Percentiles rank a stretch among this genome's conserved stretches.
These are phyloP conservation scores for Sugiyamaella qingdaonensis DNA, from an alignment of 805 yeast species.

Conservation along the genomic window DNA sequence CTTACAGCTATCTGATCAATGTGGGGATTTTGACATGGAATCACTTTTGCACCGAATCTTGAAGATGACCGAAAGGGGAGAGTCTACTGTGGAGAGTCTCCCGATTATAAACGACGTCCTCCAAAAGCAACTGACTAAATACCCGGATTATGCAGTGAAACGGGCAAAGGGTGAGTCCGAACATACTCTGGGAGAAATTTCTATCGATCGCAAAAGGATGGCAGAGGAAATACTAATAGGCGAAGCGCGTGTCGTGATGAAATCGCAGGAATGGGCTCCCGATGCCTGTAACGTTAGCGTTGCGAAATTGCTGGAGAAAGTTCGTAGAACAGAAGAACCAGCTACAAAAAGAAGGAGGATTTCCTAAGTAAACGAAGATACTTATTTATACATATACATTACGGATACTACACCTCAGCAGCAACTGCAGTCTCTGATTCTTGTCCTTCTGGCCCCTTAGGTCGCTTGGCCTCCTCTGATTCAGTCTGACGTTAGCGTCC, in stretches of 20 bases:
- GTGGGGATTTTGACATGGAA: conserved; percentile 14
- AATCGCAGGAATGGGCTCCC: conserved; percentile 24
- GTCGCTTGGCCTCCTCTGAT: conserved; percentile 1
- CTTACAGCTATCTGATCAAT: conserved; percentile 7
- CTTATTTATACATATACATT: neutral
- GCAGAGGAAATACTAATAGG: conserved; percentile 24
- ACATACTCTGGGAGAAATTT: conserved; percentile 6
- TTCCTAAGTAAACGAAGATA: neutral
- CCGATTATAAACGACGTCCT: conserved; percentile 15
- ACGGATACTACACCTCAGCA: neutral
- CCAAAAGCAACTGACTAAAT: conserved; percentile 19
- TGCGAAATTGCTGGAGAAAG: neutral
- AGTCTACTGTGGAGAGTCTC: conserved; percentile 14
- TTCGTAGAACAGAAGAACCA: neutral
- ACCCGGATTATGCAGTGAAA: conserved; percentile 14
- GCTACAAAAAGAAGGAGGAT: neutral
- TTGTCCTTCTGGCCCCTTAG: neutral
- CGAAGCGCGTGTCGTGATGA: conserved; percentile 27
- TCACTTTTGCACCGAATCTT: conserved; percentile 10
- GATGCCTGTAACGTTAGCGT: conserved; percentile 1
- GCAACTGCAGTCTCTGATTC: neutral
- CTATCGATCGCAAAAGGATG: conserved; percentile 20
- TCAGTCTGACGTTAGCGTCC: neutral
- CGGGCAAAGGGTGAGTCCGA: neutral
- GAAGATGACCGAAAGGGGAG: conserved; percentile 14